Evolutionary conservation across 805 yeast species (phyloP), one percentile per base, ranked within the genome.

Genomic region (Nakazawaea ishiwadae): DNA sequence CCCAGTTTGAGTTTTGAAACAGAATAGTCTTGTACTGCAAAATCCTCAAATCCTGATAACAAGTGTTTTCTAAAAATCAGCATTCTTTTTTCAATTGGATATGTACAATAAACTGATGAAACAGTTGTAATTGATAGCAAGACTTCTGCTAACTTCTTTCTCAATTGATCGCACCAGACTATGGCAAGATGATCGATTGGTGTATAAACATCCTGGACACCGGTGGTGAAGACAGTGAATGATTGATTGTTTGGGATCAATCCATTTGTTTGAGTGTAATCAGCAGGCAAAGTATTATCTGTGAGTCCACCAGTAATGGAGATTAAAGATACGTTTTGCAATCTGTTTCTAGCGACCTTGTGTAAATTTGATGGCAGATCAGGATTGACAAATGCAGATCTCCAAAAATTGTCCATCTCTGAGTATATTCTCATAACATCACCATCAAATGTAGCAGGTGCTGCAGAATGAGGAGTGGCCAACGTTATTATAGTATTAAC

Each of bases 181-280:
- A 93, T 81, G 0, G 98, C 97, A 48, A 88, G 70, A 63, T 91
- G 99, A 59, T 91, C 98, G 31, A 89, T 80, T 1, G 96, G 84
- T 0, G 96, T 81, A 96, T 97, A 91, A 1, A 91, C 96, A 2
- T 71, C 73, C 0, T 96, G 96, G 9, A 91, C 83, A 1, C 96
- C 90, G 0, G 93, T 80, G 0, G 96, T 77, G 51, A 78, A 86
- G 0, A 83, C 85, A 0, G 95, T 79, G 46, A 91, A 80, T 0
- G 97, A 97, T 51, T 91, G 77, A 0, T 75, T 48, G 1, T 72
- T 68, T 0, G 96, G 96, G 0, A 89, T 69, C 1, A 90, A 48
- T 3, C 84, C 84, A 7, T 79, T 77, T 4, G 87, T 62, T 1
- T 85, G 69, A 0, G 96, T 83, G 56, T 88, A 90, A 55, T 91